Evolutionary conservation across 306 rosid species (phyloP).

Genomic region (Cicer pinnatifidum): DNA sequence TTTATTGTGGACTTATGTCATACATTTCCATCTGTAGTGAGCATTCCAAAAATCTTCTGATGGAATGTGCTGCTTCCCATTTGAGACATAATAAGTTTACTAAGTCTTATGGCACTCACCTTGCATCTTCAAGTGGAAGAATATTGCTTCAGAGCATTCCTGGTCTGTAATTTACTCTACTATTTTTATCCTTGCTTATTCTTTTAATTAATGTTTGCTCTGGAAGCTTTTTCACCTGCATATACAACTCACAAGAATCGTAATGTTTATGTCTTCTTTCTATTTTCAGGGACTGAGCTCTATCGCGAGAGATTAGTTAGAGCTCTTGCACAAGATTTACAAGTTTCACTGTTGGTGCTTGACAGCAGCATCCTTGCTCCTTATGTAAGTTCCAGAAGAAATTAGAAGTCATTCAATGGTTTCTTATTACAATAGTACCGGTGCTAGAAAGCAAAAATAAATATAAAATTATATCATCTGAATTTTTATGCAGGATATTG

Average conservation of each 20-base stretch:
- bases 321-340: slow-evolving; percentile 86
- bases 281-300: slow-evolving; percentile 80
- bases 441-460: slow-evolving; percentile 7
- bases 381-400: slow-evolving; percentile 64
- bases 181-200: slow-evolving; percentile 21
- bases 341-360: slow-evolving; percentile 87
- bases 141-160: slow-evolving; percentile 92
- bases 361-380: slow-evolving; percentile 91
- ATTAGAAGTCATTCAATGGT: background rate
- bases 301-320: slow-evolving; percentile 92
- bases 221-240: slow-evolving; percentile 13
- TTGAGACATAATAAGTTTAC: slow-evolving; percentile 66
- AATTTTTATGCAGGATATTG: slow-evolving; percentile 72
- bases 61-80: slow-evolving; percentile 89
- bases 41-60: slow-evolving; percentile 73
- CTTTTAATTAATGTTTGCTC: slow-evolving; percentile 1
- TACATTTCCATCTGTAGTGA: slow-evolving; percentile 58
- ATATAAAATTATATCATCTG: slow-evolving; percentile 9
- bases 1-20: slow-evolving; percentile 15
- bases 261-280: slow-evolving; percentile 39
- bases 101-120: slow-evolving; percentile 71
- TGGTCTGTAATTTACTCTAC: slow-evolving; percentile 61
- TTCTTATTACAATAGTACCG: slow-evolving; percentile 6
- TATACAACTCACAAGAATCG: background rate
- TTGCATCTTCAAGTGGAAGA: slow-evolving; percentile 87